phyloP scores from a whole-genome alignment of 495 filamentous ascomycete species.

The Tirmania nivea region DNA sequence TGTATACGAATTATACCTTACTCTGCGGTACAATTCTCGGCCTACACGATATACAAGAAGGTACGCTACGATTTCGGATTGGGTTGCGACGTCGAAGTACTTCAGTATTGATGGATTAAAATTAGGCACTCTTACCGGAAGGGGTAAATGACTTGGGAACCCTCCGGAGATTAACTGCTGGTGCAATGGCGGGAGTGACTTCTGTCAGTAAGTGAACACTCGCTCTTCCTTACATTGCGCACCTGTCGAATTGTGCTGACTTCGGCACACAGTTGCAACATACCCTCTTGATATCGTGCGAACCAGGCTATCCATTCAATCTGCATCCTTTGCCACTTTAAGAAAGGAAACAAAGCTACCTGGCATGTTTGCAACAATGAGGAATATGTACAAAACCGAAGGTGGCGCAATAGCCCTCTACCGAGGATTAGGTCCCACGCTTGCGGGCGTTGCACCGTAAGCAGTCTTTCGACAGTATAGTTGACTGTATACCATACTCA shows the following conservation, averaged over 20 bases:
- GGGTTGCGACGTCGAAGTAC: not conserved
- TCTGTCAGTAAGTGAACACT: slow-evolving; percentile 49
- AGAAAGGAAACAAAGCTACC: slow-evolving; percentile 44
- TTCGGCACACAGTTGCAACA: slow-evolving; percentile 26
- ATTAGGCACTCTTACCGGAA: slow-evolving; percentile 6
- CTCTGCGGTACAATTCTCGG: slow-evolving; percentile 92
- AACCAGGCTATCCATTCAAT: slow-evolving; percentile 86
- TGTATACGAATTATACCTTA: slow-evolving; percentile 97
- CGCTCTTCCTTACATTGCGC: not conserved
- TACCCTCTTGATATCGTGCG: slow-evolving; percentile 89
- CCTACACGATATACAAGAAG: slow-evolving; percentile 91
- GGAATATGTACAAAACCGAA: slow-evolving; percentile 70
- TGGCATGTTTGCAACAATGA: slow-evolving; percentile 78
- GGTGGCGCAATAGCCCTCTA: slow-evolving; percentile 70
- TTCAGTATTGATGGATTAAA: slow-evolving; percentile 5
- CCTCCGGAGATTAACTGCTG: slow-evolving; percentile 20
- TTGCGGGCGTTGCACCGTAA: slow-evolving; percentile 72
- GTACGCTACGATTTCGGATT: slow-evolving; percentile 30
- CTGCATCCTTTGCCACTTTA: slow-evolving; percentile 73
- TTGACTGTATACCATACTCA: slow-evolving; percentile 19
- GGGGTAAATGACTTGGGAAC: slow-evolving; percentile 12
- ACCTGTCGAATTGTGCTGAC: not conserved
- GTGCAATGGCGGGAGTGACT: slow-evolving; percentile 78
- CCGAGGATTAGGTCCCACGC: slow-evolving; percentile 77
- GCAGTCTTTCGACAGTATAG: slow-evolving; percentile 33